Evolutionary conservation across 352 stramenopile genomes (phyloP), one percentile per base, ranked within the genome.

Genomic region (Globisporangium ultimum): DNA sequence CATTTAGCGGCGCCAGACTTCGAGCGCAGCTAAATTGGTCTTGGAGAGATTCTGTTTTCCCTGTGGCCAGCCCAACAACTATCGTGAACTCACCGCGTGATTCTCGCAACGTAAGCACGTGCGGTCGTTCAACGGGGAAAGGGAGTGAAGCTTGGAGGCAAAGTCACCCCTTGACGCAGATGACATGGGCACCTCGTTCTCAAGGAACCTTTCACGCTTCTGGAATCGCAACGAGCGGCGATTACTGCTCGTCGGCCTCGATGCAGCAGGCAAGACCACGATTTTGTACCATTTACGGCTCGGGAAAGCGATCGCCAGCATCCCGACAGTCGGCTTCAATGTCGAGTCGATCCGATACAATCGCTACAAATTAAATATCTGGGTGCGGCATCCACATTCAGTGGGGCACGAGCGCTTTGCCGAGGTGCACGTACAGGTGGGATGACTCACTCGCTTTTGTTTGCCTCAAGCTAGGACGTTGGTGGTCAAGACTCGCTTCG

Each of bases 251-350:
- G 74, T 93, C 41, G 84, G 82, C 3, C 68, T 94, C 6, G 84
- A 93, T 64, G 74, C 74, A 0, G 85, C 83, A 21, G 85, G 84
- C 50, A 93, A 93, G 68, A 93, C 81, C 20, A 93, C 83, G 6
- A 89, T 93, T 50, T 60, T 95, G 53, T 91, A 95, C 70, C 81
- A 92, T 40, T 34, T 93, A 48, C 76, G 82, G 0, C 66, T 93
- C 2, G 76, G 81, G 48, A 91, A 95, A 60, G 64, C 76, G 11
- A 89, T 95, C 58, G 71, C 81, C 14, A 92, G 78, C 58, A 85
- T 93, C 66, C 81, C 85, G 22, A 95, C 85, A 0, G 68, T 93
- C 53, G 85, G 76, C 47, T 95, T 93, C 69, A 95, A 92, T 59
- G 76, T 91, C 17, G 83, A 93, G 70, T 89, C 85, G 2, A 75